Conservation (phyloP, 768 basidiomycete species). For the Cystobasidium ongulense region DNA sequence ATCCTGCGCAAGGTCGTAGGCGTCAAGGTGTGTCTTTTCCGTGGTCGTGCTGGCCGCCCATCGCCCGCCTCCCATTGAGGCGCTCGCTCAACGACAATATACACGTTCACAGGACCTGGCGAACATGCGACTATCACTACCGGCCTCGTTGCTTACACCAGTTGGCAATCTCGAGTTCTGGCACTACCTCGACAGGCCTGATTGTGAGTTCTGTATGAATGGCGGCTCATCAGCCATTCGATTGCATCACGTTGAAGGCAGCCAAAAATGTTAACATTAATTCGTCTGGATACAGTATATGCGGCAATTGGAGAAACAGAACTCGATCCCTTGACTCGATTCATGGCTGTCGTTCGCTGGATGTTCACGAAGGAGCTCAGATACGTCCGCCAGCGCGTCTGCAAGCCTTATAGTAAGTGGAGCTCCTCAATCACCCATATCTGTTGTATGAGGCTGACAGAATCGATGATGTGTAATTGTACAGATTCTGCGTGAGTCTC, state of each 20-base stretch:
- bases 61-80: background rate
- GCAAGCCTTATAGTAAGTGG: slow-evolving; percentile 58
- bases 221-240: background rate
- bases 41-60: background rate
- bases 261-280: background rate
- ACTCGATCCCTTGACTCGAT: slow-evolving; percentile 61
- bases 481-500: slow-evolving; percentile 18
- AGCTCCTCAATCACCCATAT: slow-evolving; percentile 12
- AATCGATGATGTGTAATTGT: background rate
- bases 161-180: slow-evolving; percentile 39
- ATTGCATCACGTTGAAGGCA: background rate
- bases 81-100: background rate
- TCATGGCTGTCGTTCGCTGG: slow-evolving; percentile 73
- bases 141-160: slow-evolving; percentile 36
- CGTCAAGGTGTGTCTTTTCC: slow-evolving; percentile 34
- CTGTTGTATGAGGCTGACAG: slow-evolving; percentile 45
- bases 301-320: slow-evolving; percentile 37
- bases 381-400: slow-evolving; percentile 58
- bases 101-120: slow-evolving; percentile 33
- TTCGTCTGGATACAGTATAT: slow-evolving; percentile 31
- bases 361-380: slow-evolving; percentile 22
- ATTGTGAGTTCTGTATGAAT: slow-evolving; percentile 21
- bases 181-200: slow-evolving; percentile 39
- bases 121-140: slow-evolving; percentile 35
- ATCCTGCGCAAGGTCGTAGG: slow-evolving; percentile 37